These are phyloP conservation scores for Astrothelium subdiscretum DNA, from an alignment of 495 filamentous ascomycete species.

Conservation along the genomic window DNA sequence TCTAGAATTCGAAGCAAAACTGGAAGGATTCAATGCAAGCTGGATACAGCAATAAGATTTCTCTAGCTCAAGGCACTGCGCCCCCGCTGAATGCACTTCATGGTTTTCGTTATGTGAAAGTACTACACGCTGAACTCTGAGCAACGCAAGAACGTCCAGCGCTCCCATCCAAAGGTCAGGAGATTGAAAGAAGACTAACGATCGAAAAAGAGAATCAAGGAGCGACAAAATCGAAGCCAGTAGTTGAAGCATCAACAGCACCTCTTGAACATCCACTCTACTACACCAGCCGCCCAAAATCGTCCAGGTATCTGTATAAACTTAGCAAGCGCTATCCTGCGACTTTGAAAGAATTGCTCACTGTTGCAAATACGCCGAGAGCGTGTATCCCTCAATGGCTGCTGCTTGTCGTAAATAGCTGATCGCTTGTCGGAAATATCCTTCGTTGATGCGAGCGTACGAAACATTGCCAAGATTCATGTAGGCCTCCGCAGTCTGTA, in stretches of 20 bases:
- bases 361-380: conserved; percentile 36
- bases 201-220: background rate
- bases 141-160: background rate
- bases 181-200: no score
- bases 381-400: conserved; percentile 28
- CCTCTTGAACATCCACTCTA: background rate
- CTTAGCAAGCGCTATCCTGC: background rate
- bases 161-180: no score
- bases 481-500: conserved; percentile 39
- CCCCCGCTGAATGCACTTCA: no score
- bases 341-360: conserved; percentile 14
- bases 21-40: no score
- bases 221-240: no score
- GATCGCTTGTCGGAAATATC: conserved; percentile 36
- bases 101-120: no score
- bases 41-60: no score
- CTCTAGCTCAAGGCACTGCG: no score
- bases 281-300: conserved; percentile 28
- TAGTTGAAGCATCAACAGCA: no score
- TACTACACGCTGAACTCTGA: no score
- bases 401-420: conserved; percentile 34
- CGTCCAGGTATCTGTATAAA: conserved; percentile 30
- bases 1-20: background rate
- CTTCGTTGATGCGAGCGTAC: conserved; percentile 29
- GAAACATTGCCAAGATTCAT: conserved; percentile 44